Base-by-base conservation (phyloP, 2,329 filamentous ascomycete genomes). In the Aspergillus melleus region DNA sequence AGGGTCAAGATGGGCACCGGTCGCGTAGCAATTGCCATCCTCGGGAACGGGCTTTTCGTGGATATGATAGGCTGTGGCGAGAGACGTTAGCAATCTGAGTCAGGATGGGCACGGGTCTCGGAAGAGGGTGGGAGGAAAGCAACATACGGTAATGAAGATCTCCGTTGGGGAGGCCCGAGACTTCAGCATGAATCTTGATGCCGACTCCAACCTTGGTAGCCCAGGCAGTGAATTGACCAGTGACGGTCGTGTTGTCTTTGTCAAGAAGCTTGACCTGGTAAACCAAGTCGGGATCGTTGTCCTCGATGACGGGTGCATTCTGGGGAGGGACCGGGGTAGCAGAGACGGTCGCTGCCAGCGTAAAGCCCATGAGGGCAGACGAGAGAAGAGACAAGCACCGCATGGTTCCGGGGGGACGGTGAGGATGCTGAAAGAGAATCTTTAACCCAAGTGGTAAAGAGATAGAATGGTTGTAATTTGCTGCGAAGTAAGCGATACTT, bases 1-100 rank as follows among this genome's bases (percentile, higher is more conserved):
- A 19, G 90, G 90, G 70, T 93, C 89, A 12, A 92, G 83, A 70
- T 94, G 90, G 2, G 80, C 85, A 4, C 85, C 79, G 1, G 90
- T 88, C 4, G 75, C 74, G 54, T 84, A 89, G 80, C 90, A 94
- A 82, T 92, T 91, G 64, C 90, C 90, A 63, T 86, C 77, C 24
- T 72, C 74, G 5, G 87, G 84, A 11, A 92, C 87, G 9, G 86
- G 85, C 19, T 79, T 68, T 54, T 82, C 84, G 75, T 94, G 90
- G 65, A 94, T 79, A 73, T 93, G 90, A 78, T 92, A 93, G 60
- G 80, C 89, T 68, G 29, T 30, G 22, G 12, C 11, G 26, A 26
- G 16, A 30, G 50, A 29, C 16, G 14, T 16, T 19, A 39, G 3
- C 4, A 36, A 56, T 56, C 46, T 6, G 19, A 42, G n/a, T 11